Conservation (phyloP, 768 basidiomycete genomes). For the Albatrellus ellisii region DNA sequence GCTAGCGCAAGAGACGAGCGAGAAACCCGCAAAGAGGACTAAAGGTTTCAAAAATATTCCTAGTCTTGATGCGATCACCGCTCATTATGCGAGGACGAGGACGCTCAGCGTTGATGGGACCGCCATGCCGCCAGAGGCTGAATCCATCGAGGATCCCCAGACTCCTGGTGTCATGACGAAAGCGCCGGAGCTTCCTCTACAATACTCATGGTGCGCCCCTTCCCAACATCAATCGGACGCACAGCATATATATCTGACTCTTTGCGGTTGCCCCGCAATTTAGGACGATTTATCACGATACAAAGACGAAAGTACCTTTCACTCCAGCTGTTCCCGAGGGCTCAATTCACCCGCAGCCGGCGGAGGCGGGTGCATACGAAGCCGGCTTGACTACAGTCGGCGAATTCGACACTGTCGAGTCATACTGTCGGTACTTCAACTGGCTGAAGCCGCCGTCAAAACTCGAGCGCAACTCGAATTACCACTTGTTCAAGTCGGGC, state of each 20-base stretch:
- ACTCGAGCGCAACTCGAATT: conserved; percentile 84
- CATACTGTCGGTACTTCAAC: conserved; percentile 86
- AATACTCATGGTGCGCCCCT: conserved; percentile 58
- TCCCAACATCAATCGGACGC: not conserved
- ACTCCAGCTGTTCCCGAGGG: conserved; percentile 28
- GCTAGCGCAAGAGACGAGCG: conserved; percentile 40
- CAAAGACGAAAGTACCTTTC: conserved; percentile 58
- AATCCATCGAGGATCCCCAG: conserved; percentile 74
- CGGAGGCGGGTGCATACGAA: conserved; percentile 70
- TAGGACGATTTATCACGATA: conserved; percentile 88
- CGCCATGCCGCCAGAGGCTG: conserved; percentile 59
- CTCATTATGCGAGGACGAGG: conserved; percentile 58
- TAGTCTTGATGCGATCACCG: conserved; percentile 74
- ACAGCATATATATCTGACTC: not conserved
- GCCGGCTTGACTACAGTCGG: conserved; percentile 79
- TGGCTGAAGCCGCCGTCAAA: conserved; percentile 88
- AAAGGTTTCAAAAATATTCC: conserved; percentile 85
- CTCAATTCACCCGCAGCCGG: conserved; percentile 21
- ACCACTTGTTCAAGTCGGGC: conserved; percentile 88
- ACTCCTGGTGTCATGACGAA: conserved; percentile 61
- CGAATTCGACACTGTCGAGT: conserved; percentile 82
- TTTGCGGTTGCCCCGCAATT: conserved; percentile 4
- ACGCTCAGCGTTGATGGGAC: conserved; percentile 46
- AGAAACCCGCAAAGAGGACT: conserved; percentile 12
- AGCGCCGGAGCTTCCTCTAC: conserved; percentile 70